Base-by-base conservation (phyloP, 1,284 basidiomycete species). In the Volvariella volvacea region DNA sequence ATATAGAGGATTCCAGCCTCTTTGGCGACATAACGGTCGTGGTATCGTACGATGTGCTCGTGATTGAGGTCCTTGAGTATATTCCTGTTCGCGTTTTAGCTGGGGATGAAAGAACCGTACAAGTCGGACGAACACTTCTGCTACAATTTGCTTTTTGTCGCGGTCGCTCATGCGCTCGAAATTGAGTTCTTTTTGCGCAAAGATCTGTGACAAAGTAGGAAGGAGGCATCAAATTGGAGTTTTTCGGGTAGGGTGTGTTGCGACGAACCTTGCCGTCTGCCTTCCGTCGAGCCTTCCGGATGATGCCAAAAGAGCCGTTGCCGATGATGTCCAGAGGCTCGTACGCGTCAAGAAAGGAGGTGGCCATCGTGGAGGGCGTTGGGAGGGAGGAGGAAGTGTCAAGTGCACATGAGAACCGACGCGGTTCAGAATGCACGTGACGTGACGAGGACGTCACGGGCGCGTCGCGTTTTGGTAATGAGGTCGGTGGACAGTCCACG, bases 271-370 rank as follows among this genome's bases (percentile, higher is more conserved):
- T 59, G 40, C 91, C 91, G 64, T 98, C 95, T 4, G 77, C 66
- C 59, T 89, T 87, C 53, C 94, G 71, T 50, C 82, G 73, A 15
- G 97, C 92, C 69, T 95, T 96, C 50, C 91, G 83, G 55, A 98
- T 97, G 52, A 95, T 87, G 1, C 95, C 94, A 70, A 98, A 99
- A 8, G 89, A 91, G n/a, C 94, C 94, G 54, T 93, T 95, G 4
- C 95, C 94, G 45, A 99, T 95, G 49, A 95, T 75, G 53, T 93
- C 91, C 41, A 94, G 72, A 3, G 90, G 73, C 52, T 94, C 92
- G 60, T 95, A 96, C 47, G 80, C 75, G 51, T 86, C 81, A 36
- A 92, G 70, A 55, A 74, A 79, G 4, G 63, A 51, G 48, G 56
- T 51, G 43, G 63, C 52, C 59, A 62, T 62, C 43, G 39, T 50